Evolutionary conservation across 2,329 filamentous ascomycete species (phyloP), one percentile per base, ranked within the genome.

Genomic region (Trichophyton benhamiae): DNA sequence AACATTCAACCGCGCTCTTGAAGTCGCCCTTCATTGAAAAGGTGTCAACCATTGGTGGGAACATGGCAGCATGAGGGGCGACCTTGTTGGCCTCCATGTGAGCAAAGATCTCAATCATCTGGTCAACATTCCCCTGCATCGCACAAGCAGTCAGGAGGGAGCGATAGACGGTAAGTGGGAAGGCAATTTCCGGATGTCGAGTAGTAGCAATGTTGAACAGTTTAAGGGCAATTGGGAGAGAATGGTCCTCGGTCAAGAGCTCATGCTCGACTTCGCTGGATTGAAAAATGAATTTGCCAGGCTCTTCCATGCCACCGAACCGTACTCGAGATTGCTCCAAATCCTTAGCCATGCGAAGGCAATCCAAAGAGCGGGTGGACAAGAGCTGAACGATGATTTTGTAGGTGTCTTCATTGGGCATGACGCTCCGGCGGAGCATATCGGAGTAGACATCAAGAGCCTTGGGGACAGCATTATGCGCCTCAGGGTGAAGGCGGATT

Each of bases 381-480:
- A 99, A 80, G 44, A 96, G 79, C 62, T 87, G 85, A 61, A 99
- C 88, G 17, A 99, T 79, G 38, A 91, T 91, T 70, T 90, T 85
- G 75, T 95, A 97, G 0, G 92, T 97, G 62, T 88, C 83, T 60
- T 86, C 85, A 72, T 96, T 87, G 6, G 92, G 91, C 20, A 82
- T 77, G 25, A 97, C 86, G 67, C 87, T 87, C 66, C 91, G 87
- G 66, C 87, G 85, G 67, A 96, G 84, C 94, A 99, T 97, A 72
- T 97, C 91, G 15, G 91, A 87, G 74, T 97, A 99, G 59, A 99
- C 88, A 76, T 96, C 91, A 59, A 97, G 81, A 3, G 90, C 91
- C 77, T 95, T 95, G 64, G 90, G 87, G 13, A 95, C 89, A 59
- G 94, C 85, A 76, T 95, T 88, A 60, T 87, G 87, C 74, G 86